These are phyloP conservation scores for Myxozyma neotropica DNA, from an alignment of 805 yeast genomes.

Conservation along the genomic window DNA sequence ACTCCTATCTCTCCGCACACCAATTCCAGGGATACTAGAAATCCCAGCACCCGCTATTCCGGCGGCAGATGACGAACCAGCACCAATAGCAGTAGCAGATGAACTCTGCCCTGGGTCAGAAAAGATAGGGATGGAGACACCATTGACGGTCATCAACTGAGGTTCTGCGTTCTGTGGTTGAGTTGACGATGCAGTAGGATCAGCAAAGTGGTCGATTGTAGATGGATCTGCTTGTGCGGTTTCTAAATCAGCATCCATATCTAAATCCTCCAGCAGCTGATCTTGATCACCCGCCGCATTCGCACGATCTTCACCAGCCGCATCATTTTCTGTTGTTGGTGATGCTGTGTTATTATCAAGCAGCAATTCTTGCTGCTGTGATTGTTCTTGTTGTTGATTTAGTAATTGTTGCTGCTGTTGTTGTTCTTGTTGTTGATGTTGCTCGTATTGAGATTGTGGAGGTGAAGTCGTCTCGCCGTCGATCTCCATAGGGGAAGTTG, in stretches of 20 bases:
- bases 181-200: neutral
- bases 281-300: conserved; percentile 7
- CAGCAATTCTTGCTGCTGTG: neutral
- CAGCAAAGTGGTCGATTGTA: neutral
- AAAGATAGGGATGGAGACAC: conserved; percentile 18
- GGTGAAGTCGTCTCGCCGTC: conserved; percentile 18
- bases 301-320: neutral
- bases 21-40: conserved; percentile 18
- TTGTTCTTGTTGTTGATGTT: neutral
- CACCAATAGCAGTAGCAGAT: conserved; percentile 5
- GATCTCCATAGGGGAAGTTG: conserved; percentile 25
- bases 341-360: too few relatives aligned
- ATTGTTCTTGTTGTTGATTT: neutral
- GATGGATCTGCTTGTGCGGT: neutral
- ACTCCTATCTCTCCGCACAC: conserved; percentile 58
- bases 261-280: conserved; percentile 1
- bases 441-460: conserved; percentile 2
- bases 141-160: conserved; percentile 10
- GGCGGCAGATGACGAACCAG: neutral
- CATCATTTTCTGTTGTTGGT: neutral
- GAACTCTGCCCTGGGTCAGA: neutral
- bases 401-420: neutral
- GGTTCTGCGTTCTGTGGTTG: neutral
- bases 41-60: neutral
- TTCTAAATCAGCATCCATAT: conserved; percentile 3